A percentile compares a stretch with the other conserved stretches of the same genome.
Evolutionary conservation across 2,329 filamentous ascomycete species (phyloP).

Genomic region (Neoscytalidium dimidiatum): DNA sequence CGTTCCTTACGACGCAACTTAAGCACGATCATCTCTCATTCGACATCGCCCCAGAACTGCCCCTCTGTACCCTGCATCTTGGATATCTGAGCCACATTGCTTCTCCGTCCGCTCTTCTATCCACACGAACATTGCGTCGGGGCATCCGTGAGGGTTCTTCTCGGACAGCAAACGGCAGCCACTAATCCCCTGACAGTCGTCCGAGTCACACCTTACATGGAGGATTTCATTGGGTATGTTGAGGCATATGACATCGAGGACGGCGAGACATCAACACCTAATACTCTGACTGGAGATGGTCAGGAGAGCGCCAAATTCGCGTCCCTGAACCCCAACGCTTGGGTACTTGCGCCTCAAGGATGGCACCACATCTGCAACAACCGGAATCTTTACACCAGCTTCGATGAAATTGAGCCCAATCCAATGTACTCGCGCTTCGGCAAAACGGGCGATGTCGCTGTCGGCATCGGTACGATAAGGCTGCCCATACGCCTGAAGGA

Average conservation of each 20-base stretch:
- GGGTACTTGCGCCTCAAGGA: conserved; percentile 14
- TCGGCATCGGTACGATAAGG: conserved; percentile 6
- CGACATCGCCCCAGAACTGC: not conserved
- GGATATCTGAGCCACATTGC: not conserved
- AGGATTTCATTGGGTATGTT: conserved; percentile 14
- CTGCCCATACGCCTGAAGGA: not conserved
- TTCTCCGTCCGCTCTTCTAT: not conserved
- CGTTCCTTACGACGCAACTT: not conserved
- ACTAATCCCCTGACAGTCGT: not conserved
- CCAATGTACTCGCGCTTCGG: not conserved
- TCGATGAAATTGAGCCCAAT: conserved; percentile 10
- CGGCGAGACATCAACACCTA: not conserved
- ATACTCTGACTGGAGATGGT: not conserved
- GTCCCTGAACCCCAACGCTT: conserved; percentile 1
- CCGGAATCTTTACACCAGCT: not conserved
- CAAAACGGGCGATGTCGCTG: not conserved
- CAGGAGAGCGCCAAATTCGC: conserved; percentile 9
- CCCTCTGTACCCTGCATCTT: not conserved
- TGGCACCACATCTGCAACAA: conserved; percentile 18
- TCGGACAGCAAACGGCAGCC: not conserved
- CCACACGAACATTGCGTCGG: not conserved
- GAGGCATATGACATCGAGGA: conserved; percentile 10
- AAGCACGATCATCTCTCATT: not conserved
- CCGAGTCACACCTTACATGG: not conserved
- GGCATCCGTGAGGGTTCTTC: not conserved